phyloP scores from a whole-genome alignment of 1,284 basidiomycete species.

The Chiua sp. region DNA sequence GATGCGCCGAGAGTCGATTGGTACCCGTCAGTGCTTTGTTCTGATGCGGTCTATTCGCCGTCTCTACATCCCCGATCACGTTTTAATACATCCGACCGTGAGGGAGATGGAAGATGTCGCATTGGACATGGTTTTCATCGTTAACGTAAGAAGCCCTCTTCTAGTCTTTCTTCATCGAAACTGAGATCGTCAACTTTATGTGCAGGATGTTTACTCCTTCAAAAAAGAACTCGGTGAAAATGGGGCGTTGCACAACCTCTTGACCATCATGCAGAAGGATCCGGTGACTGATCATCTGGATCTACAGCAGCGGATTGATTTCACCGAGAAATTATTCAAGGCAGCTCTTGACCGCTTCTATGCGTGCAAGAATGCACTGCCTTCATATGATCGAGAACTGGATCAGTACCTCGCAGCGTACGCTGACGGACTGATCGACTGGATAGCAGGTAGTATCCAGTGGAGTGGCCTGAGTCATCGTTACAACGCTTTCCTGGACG shows the following conservation, averaged over 20 bases:
- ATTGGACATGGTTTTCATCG: conserved; percentile 34
- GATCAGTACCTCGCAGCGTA: conserved; percentile 27
- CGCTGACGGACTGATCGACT: conserved; percentile 34
- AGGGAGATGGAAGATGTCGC: conserved; percentile 34
- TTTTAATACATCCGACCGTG: conserved; percentile 26
- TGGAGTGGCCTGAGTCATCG: conserved; percentile 35
- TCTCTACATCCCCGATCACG: conserved; percentile 29
- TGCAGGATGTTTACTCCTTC: conserved; percentile 36
- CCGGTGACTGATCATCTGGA: conserved; percentile 20
- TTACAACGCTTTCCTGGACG: conserved; percentile 30
- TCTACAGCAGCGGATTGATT: conserved; percentile 23
- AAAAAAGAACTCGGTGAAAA: conserved; percentile 35
- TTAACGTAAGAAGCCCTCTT: conserved; percentile 24
- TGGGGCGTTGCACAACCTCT: conserved; percentile 32
- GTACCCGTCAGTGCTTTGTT: conserved; percentile 34
- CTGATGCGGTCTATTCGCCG: conserved; percentile 34
- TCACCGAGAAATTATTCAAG: conserved; percentile 17
- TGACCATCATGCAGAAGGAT: conserved; percentile 22
- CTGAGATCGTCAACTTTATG: neutral
- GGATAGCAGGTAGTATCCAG: conserved; percentile 32
- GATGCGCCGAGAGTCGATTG: conserved; percentile 34
- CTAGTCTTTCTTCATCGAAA: neutral
- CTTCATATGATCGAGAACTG: conserved; percentile 19
- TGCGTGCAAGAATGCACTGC: conserved; percentile 22
- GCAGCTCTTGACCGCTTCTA: conserved; percentile 28